A percentile compares a stretch with the other conserved stretches of the same genome.
Conservation (phyloP, 2,329 filamentous ascomycete genomes). For the Beauveria varroae region DNA sequence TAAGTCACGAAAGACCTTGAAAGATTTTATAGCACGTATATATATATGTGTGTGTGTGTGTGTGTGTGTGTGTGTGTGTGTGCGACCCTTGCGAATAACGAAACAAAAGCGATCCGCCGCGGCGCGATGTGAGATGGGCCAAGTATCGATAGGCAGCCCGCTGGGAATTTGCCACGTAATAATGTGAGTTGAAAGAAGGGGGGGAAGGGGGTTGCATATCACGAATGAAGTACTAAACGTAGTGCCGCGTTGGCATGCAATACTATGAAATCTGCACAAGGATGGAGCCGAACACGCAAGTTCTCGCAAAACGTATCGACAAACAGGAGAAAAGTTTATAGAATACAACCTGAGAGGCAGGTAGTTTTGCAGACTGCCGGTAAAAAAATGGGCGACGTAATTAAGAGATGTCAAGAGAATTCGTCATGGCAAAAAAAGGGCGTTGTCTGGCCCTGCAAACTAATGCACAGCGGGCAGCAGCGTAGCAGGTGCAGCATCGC, state of each 20-base stretch:
- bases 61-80: too few species aligned
- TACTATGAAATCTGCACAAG: neutral
- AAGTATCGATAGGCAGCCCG: too few species aligned
- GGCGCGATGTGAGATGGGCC: too few species aligned
- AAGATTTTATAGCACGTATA: too few species aligned
- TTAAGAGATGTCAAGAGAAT: neutral
- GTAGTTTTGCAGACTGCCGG: neutral
- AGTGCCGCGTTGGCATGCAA: slow-evolving; percentile 2
- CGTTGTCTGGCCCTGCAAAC: neutral
- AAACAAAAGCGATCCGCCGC: too few species aligned
- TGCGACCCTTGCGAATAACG: neutral
- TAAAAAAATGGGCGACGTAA: neutral
- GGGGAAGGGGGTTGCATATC: neutral
- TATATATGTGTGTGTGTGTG: neutral
- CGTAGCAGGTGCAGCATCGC: neutral
- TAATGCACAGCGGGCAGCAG: neutral
- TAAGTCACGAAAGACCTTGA: neutral
- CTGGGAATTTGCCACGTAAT: too few species aligned
- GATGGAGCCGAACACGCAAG: neutral
- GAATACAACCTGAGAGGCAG: too few species aligned
- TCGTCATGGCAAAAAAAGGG: neutral
- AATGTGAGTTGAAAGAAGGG: neutral
- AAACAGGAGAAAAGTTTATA: neutral
- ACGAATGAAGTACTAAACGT: neutral
- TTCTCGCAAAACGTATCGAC: too few species aligned